Percentiles rank a stretch among this genome's conserved stretches.
Conservation (phyloP, 75 land plant genomes). For the Selaginella tamariscina region DNA sequence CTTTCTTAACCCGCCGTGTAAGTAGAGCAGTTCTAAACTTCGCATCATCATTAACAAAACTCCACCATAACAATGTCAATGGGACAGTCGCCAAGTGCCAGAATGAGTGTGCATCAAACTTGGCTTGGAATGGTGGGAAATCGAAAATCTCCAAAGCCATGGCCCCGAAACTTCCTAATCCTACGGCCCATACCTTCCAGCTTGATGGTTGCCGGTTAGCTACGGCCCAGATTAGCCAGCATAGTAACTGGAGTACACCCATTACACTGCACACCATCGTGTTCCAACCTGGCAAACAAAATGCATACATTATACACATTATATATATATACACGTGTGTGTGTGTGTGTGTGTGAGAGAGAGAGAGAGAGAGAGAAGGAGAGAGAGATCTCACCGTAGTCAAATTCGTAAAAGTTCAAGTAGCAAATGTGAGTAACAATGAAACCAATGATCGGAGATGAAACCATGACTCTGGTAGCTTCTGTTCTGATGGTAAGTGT, state of each 20-base stretch:
- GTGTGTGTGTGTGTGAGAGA: not conserved
- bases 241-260: constrained; percentile 45
- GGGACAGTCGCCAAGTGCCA: constrained; percentile 80
- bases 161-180: constrained; percentile 46
- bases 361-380: not conserved
- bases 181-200: constrained; percentile 63
- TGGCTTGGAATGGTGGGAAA: constrained; percentile 77
- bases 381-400: constrained; percentile 56
- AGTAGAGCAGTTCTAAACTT: constrained; percentile 40
- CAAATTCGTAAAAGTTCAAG: constrained; percentile 74
- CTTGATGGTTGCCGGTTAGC: constrained; percentile 58
- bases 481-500: constrained; percentile 57
- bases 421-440: constrained; percentile 81
- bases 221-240: constrained; percentile 82
- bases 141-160: constrained; percentile 79
- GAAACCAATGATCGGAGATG: constrained; percentile 82
- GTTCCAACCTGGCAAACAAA: constrained; percentile 51
- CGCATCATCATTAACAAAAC: constrained; percentile 77
- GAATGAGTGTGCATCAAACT: constrained; percentile 76
- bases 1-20: constrained; percentile 26
- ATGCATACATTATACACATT: too few relatives aligned
- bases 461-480: constrained; percentile 86
- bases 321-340: too few relatives aligned
- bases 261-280: constrained; percentile 67
- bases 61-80: constrained; percentile 84